These are phyloP conservation scores for Cephaloascus fragrans DNA, from an alignment of 805 yeast species.

Conservation along the genomic window DNA sequence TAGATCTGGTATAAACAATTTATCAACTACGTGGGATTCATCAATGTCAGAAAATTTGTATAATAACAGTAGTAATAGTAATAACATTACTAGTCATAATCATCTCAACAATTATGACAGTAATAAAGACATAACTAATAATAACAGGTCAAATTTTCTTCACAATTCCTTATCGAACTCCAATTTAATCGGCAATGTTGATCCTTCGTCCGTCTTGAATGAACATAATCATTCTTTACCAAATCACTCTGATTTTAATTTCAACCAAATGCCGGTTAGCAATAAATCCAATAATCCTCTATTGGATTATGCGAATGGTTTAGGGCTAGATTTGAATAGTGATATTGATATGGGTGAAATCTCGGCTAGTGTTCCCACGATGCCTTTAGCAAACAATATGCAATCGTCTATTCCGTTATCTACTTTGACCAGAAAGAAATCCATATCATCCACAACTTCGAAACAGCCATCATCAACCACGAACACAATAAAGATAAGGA, in stretches of 20 bases:
- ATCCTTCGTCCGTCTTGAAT: neutral
- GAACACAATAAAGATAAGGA: neutral
- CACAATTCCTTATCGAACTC: too few species aligned
- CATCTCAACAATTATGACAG: too few species aligned
- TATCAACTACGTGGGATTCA: neutral
- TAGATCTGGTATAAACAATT: neutral
- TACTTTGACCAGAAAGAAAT: neutral
- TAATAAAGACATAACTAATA: too few species aligned
- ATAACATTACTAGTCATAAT: too few species aligned
- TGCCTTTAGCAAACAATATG: neutral
- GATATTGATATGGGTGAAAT: constrained; percentile 1
- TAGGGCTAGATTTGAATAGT: constrained; percentile 4
- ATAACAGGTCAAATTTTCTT: too few species aligned
- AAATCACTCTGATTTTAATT: neutral
- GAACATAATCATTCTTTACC: neutral
- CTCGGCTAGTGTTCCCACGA: too few species aligned
- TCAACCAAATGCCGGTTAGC: neutral
- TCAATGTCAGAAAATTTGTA: neutral
- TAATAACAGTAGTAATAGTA: too few species aligned
- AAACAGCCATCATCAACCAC: too few species aligned
- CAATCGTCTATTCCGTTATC: neutral
- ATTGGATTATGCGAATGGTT: constrained; percentile 6
- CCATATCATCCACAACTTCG: neutral
- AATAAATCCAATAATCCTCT: constrained; percentile 2
- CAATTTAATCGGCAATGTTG: neutral